Percentiles rank a stretch among this genome's conserved stretches.
phyloP scores from a whole-genome alignment of 2,329 filamentous ascomycete genomes.

The Aspergillus brasiliensis region DNA sequence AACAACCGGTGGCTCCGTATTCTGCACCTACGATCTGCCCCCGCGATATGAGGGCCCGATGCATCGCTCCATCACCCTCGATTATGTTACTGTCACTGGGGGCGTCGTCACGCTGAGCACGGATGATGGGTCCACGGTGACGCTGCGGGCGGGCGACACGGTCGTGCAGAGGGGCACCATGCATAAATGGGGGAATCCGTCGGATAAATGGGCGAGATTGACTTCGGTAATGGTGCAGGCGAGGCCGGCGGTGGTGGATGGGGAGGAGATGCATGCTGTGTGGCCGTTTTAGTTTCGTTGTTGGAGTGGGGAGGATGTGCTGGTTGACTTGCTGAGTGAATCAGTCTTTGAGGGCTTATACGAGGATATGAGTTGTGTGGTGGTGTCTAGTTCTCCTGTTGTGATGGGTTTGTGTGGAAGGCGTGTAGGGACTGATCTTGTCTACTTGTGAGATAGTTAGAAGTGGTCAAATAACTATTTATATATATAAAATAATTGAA shows the following conservation, averaged over 20 bases:
- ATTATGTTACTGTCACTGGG: constrained; percentile 3
- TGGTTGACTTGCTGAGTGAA: no score
- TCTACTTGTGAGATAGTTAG: no score
- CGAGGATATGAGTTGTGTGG: no score
- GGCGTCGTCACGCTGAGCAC: neutral
- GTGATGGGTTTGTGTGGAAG: no score
- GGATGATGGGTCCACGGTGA: constrained; percentile 2
- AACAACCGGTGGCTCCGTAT: neutral
- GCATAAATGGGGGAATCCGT: constrained; percentile 10
- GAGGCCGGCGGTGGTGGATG: neutral
- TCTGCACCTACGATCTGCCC: constrained; percentile 1
- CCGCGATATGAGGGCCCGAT: neutral
- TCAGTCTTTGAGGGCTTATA: no score
- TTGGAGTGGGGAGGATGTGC: no score
- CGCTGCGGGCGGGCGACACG: constrained; percentile 1
- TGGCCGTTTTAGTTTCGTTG: neutral
- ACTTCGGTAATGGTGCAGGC: neutral
- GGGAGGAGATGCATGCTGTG: neutral
- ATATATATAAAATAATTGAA: no score
- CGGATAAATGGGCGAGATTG: constrained; percentile 3
- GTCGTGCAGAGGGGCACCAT: constrained; percentile 10
- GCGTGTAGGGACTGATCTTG: no score
- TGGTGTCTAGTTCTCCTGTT: no score
- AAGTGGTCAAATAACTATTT: no score
- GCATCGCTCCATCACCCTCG: constrained; percentile 9